Evolutionary conservation across 2,329 filamentous ascomycete species (phyloP), one percentile per base, ranked within the genome.

Genomic region (Sporothrix euskadiensis): DNA sequence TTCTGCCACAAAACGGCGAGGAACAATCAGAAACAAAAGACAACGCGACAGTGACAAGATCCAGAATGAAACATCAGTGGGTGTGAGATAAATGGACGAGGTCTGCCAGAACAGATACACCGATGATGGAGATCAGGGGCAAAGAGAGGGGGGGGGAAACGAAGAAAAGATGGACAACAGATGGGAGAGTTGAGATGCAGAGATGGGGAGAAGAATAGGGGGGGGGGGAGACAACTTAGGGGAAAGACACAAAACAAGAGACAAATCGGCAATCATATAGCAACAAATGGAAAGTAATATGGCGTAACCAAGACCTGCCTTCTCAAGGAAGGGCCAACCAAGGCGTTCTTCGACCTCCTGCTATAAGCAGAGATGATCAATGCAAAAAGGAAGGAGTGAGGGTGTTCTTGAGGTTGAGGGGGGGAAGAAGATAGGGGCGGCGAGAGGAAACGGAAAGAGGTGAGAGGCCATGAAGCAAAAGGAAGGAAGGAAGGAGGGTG

Each of bases 291-390:
- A 19, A 69, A 41, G 19, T 30, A 26, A 39, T 30, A 26, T 16
- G 63, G 56, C 44, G 22, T 66, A 73, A 71, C 59, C 71, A 35
- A 66, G 57, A 54, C 32, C 14, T 26, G 59, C 49, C 52, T 49
- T 63, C 32, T 44, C 41, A 3, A 65, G 73, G 75, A 74, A 76
- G 70, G 73, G 22, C n/a, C 75, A 69, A 75, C 61, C 57, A 63
- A 22, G 39, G 56, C 44, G 61, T 54, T 65, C 8, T n/a, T 66
- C 61, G 22, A 47, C 61, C 61, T 26, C 61, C 22, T 66, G 39
- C 61, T 16, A 16, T 22, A 30, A 47, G 4, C n/a, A 22, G 61
- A 39, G 39, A 10, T 16, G 16, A 30, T 14, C 44, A 65, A 57
- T 65, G 47, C 44, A 35, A 32, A 3, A 44, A 10, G 44, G 59